Percentiles rank a stretch among this genome's conserved stretches.
Conservation (phyloP, 179 eudicot genomes). For the Silene noctiflora region DNA sequence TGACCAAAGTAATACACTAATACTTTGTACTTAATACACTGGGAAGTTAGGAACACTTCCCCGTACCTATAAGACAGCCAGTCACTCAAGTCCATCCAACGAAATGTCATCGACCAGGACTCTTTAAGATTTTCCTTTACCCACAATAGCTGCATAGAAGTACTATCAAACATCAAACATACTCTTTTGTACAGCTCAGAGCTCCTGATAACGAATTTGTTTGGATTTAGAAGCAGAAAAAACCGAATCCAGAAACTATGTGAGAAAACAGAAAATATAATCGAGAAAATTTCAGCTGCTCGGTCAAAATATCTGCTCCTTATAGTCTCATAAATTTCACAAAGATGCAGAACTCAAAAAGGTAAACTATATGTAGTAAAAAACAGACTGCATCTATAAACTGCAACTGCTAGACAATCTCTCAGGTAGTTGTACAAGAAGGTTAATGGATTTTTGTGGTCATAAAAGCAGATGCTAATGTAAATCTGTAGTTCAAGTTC, state of each 20-base stretch:
- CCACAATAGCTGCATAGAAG: conserved; percentile 77
- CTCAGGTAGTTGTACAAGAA: neutral
- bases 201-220: neutral
- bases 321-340: neutral
- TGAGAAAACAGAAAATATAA: neutral
- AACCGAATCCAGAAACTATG: neutral
- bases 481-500: too few relatives aligned
- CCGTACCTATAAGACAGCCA: conserved; percentile 89
- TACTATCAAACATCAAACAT: conserved; percentile 18
- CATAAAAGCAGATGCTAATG: neutral
- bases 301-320: neutral
- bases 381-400: neutral
- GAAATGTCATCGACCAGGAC: conserved; percentile 93
- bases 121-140: conserved; percentile 94
- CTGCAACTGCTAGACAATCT: neutral
- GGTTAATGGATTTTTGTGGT: neutral
- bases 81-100: conserved; percentile 99
- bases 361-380: neutral
- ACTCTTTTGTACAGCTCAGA: conserved; percentile 2
- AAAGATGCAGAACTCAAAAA: neutral
- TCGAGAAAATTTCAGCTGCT: neutral
- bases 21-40: conserved; percentile 2
- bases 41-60: conserved; percentile 3
- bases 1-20: too few relatives aligned
- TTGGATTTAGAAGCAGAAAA: neutral